These are phyloP conservation scores for Nigrospora osmanthi DNA, from an alignment of 2,329 filamentous ascomycete species.

Conservation along the genomic window DNA sequence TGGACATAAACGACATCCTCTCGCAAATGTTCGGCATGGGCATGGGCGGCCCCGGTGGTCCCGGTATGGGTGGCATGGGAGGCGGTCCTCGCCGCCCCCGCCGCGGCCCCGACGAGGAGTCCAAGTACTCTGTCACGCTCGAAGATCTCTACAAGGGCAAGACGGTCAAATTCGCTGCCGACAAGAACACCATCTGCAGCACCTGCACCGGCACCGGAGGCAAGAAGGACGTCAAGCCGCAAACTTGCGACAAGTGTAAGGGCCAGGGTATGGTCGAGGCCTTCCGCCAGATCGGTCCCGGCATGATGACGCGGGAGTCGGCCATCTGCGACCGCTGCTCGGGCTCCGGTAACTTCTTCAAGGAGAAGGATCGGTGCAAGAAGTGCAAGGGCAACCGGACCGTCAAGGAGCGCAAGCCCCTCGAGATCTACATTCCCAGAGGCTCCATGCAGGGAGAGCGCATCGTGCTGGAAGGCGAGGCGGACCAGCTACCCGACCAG, in stretches of 20 bases:
- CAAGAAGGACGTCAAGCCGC: conserved; percentile 82
- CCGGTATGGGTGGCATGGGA: conserved; percentile 30
- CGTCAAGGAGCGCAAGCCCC: conserved; percentile 80
- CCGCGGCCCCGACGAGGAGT: conserved; percentile 76
- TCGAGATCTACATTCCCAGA: conserved; percentile 92
- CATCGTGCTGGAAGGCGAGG: conserved; percentile 87
- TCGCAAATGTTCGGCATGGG: conserved; percentile 85
- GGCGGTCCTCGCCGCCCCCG: conserved; percentile 47
- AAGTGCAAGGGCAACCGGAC: conserved; percentile 95
- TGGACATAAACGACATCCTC: conserved; percentile 87
- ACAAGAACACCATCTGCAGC: conserved; percentile 85
- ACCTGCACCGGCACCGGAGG: conserved; percentile 84
- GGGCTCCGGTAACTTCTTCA: conserved; percentile 78
- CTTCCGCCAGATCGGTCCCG: conserved; percentile 77
- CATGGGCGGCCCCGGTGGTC: conserved; percentile 32
- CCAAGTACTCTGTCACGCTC: conserved; percentile 81
- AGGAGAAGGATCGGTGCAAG: conserved; percentile 97
- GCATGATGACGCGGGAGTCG: conserved; percentile 73
- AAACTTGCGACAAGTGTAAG: conserved; percentile 76
- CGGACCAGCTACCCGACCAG: conserved; percentile 84
- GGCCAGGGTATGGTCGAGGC: conserved; percentile 72
- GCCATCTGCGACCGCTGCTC: conserved; percentile 76
- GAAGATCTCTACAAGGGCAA: conserved; percentile 98
- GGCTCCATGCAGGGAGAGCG: conserved; percentile 81
- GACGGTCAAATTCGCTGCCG: conserved; percentile 92